Percentiles rank a stretch among this genome's conserved stretches.
phyloP scores from a whole-genome alignment of 371 early-diverging fungal species.

The Circinella minor region DNA sequence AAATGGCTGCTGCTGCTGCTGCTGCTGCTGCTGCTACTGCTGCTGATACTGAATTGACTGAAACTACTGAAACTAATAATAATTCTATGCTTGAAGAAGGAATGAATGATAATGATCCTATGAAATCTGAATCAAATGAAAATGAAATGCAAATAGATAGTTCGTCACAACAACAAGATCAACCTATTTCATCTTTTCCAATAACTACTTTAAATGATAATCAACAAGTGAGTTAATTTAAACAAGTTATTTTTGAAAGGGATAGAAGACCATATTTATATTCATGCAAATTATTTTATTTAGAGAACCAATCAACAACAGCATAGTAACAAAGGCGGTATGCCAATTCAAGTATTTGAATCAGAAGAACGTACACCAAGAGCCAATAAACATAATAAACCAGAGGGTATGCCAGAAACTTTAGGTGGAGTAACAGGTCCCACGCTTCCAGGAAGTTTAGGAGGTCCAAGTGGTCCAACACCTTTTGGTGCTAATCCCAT shows the following conservation, averaged over 20 bases:
- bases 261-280: too few relatives aligned
- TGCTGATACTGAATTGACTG: too few relatives aligned
- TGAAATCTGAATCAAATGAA: background rate
- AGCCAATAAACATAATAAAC: constrained; percentile 17
- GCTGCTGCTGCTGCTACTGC: background rate
- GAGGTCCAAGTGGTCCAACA: constrained; percentile 1
- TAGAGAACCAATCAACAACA: background rate
- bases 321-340: constrained; percentile 22
- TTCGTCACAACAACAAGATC: background rate
- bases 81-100: too few relatives aligned
- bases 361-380: constrained; percentile 35
- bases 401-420: constrained; percentile 20
- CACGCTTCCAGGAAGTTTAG: background rate
- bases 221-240: too few relatives aligned
- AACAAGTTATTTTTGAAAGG: too few relatives aligned
- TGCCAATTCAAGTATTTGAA: constrained; percentile 39
- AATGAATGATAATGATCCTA: too few relatives aligned
- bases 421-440: constrained; percentile 4
- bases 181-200: background rate
- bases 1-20: constrained; percentile 22
- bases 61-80: background rate
- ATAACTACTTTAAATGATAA: too few relatives aligned
- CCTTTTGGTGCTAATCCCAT: constrained; percentile 33
- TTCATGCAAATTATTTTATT: too few relatives aligned
- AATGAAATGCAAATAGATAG: background rate